Percentiles rank a stretch among this genome's conserved stretches.
Conservation (phyloP, 2,329 filamentous ascomycete species). For the Coniochaeta sp. region DNA sequence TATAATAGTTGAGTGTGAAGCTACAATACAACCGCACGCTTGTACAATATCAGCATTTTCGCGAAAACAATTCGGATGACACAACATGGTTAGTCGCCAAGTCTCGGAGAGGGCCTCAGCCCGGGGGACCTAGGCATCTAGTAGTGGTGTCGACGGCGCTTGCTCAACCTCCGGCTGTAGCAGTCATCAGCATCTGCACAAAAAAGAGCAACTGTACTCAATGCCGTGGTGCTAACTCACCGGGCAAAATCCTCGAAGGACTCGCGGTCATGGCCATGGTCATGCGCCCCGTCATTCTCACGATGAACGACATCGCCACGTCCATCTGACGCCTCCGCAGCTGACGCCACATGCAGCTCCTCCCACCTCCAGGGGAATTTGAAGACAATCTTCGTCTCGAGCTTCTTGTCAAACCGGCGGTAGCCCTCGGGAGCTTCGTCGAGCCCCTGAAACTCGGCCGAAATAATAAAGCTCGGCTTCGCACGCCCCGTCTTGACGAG, state of each 20-base stretch:
- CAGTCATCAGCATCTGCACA: background rate
- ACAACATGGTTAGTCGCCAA: no score
- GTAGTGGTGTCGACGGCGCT: background rate
- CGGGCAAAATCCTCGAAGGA: background rate
- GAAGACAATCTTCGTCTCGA: slow-evolving; percentile 6
- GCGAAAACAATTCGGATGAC: no score
- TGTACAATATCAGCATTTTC: no score
- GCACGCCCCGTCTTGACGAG: slow-evolving; percentile 4
- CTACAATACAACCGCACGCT: no score
- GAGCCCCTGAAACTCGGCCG: background rate
- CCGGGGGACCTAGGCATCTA: no score
- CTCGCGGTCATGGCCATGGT: background rate
- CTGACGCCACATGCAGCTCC: background rate
- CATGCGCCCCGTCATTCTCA: background rate
- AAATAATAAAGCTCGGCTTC: background rate
- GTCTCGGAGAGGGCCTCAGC: no score
- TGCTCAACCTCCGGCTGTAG: background rate
- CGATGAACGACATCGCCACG: no score
- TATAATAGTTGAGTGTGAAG: no score
- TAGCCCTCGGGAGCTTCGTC: slow-evolving; percentile 7
- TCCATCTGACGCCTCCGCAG: background rate
- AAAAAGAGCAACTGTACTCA: background rate
- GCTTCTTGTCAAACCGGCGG: slow-evolving; percentile 4
- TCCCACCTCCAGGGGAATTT: slow-evolving; percentile 3
- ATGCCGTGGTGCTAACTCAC: background rate